Percentiles rank a stretch among this genome's conserved stretches.
These are phyloP conservation scores for Alternaria infectoria DNA, from an alignment of 2,329 filamentous ascomycete genomes.

Conservation along the genomic window DNA sequence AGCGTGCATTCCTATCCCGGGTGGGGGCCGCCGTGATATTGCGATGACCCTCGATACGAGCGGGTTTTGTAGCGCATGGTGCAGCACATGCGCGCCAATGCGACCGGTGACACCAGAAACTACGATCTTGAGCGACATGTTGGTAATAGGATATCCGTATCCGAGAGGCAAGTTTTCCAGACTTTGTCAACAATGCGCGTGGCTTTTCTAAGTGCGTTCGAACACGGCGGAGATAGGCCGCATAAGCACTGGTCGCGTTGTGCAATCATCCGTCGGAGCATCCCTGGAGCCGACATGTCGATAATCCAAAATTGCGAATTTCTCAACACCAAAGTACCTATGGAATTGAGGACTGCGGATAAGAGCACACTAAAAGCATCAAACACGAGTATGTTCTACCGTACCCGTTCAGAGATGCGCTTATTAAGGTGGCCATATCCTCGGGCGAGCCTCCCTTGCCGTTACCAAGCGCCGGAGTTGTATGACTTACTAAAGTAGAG, in stretches of 20 bases:
- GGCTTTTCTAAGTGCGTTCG: constrained; percentile 13
- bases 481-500: constrained; percentile 5
- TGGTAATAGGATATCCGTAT: neutral
- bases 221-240: constrained; percentile 25
- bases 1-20: constrained; percentile 1
- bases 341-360: neutral
- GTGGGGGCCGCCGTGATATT: constrained; percentile 18
- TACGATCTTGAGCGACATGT: constrained; percentile 21
- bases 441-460: neutral
- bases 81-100: constrained; percentile 17
- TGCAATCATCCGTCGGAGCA: constrained; percentile 5
- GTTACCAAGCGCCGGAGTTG: neutral
- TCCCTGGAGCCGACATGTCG: constrained; percentile 4
- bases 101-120: constrained; percentile 19
- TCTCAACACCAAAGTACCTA: neutral
- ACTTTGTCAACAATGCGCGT: constrained; percentile 2
- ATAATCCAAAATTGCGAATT: neutral
- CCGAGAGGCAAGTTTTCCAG: neutral
- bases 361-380: neutral
- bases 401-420: neutral
- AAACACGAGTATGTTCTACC: neutral
- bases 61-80: constrained; percentile 14
- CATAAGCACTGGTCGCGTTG: constrained; percentile 15
- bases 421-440: neutral
- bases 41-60: constrained; percentile 21